Percentiles rank a stretch among this genome's conserved stretches.
These are phyloP conservation scores for Lipomyces kockii DNA, from an alignment of 805 yeast genomes.

Conservation along the genomic window DNA sequence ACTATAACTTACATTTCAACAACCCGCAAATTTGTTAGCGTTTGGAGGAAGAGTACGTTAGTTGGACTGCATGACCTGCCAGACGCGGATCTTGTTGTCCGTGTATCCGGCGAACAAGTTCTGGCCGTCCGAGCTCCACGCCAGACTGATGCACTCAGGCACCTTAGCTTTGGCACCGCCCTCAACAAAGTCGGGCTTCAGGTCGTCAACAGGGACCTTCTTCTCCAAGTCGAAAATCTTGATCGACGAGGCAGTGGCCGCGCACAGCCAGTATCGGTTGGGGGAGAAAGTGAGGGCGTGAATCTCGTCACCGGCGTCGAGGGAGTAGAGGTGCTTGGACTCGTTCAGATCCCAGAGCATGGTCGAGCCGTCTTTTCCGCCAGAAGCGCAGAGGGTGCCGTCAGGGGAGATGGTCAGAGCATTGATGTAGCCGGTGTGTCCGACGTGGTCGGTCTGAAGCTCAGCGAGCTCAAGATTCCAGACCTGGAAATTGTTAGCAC, in stretches of 20 bases:
- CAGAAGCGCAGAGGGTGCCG: conserved; percentile 98
- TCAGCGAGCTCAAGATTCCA: conserved; percentile 89
- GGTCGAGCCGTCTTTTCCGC: conserved; percentile 99
- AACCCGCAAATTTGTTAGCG: too few species aligned
- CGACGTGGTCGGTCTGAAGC: conserved; percentile 93
- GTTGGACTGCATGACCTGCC: conserved; percentile 91
- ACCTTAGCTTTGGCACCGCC: conserved; percentile 85
- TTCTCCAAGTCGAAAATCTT: conserved; percentile 98
- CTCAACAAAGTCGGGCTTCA: conserved; percentile 95
- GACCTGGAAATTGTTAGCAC: conserved; percentile 57
- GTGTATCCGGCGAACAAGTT: conserved; percentile 99
- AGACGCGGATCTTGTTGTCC: conserved; percentile 98
- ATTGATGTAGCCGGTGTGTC: conserved; percentile 99
- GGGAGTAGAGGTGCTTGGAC: conserved; percentile 86
- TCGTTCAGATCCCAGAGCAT: conserved; percentile 96
- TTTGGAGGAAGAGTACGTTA: conserved; percentile 10
- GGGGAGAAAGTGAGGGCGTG: conserved; percentile 99
- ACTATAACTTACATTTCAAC: not conserved
- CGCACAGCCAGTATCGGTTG: conserved; percentile 99
- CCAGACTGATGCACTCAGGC: conserved; percentile 96
- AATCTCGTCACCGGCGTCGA: conserved; percentile 94
- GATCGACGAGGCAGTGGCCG: conserved; percentile 97
- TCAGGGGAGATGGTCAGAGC: conserved; percentile 98
- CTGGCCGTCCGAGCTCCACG: conserved; percentile 99
- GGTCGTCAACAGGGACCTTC: conserved; percentile 91